Evolutionary conservation across 2,329 filamentous ascomycete genomes (phyloP).

Genomic region (Neofusicoccum parvum): DNA sequence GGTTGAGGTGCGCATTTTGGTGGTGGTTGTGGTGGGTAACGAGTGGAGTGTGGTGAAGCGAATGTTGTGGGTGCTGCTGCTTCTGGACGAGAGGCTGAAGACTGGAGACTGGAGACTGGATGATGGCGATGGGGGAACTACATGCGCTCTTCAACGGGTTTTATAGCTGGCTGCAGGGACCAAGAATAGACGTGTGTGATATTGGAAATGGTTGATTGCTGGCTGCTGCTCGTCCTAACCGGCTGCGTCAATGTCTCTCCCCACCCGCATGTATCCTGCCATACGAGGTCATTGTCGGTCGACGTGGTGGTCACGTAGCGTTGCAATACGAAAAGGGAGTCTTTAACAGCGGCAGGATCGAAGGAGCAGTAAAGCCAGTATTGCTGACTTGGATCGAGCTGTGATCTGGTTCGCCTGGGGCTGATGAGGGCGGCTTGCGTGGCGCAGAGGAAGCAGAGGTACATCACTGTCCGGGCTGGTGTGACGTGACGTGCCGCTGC

Average conservation of each 20-base stretch:
- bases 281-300: background rate
- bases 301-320: background rate
- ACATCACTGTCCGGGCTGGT: background rate
- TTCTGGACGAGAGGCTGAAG: too few species aligned
- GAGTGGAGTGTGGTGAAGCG: background rate
- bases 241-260: too few species aligned
- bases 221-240: too few species aligned
- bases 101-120: too few species aligned
- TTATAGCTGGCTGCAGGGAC: too few species aligned
- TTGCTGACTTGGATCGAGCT: background rate
- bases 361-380: background rate
- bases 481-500: background rate
- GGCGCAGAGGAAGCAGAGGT: background rate
- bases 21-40: background rate
- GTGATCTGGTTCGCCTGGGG: too few species aligned
- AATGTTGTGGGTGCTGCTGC: background rate
- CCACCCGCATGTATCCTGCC: too few species aligned
- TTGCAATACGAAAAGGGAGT: background rate
- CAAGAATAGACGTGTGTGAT: too few species aligned
- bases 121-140: too few species aligned
- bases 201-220: too few species aligned
- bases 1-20: conserved; percentile 26
- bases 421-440: too few species aligned
- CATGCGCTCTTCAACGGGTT: too few species aligned
- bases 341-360: background rate